Base-by-base conservation (phyloP, 805 yeast species). In the Hanseniaspora osmophila region DNA sequence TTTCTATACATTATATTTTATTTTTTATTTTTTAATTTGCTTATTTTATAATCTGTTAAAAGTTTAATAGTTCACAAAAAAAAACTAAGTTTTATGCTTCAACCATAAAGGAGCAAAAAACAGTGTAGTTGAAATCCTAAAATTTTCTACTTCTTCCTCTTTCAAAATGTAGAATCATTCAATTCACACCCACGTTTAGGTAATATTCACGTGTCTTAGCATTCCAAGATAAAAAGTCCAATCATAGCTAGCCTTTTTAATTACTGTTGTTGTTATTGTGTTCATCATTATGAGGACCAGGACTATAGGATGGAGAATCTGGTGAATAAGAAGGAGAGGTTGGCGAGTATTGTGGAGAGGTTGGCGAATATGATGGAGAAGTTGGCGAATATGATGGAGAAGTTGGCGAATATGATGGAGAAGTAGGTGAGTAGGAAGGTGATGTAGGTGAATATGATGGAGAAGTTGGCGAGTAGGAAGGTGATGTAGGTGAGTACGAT, bases 361-460 rank as follows among this genome's bases (percentile, higher is more conserved):
- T 73, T 45, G 79, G 79, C 1, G 70, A 61, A 51, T 73, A 73
- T 2, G 62, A 50, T 53, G 84, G 84, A 2, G 79, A 73, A 0
- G 82, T 77, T 38, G 87, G 87, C 10, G 74, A 66, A 59, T 80
- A 81, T 2, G 70, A 56, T 49, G 87, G 86, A 2, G 82, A 74
- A 0, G 86, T 83, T 42, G 95, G 95, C 1, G 80, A 71, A 62
- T 85, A 85, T 1, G 66, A 53, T 49, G 96, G 96, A 0, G 90
- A 80, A 0, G 95, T 84, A 50, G 92, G 90, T 0, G 77, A 68
- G 57, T 80, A 81, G 4, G 64, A 55, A 51, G 84, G 77, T 0
- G 85, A 77, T 0, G 85, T 77, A 46, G 95, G 94, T 0, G 81
- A 71, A 57, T 84, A 84, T 3, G 72, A 59, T 54, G 94, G 90